phyloP scores from a whole-genome alignment of 768 basidiomycete genomes.

The Clitopilus passeckerianus region DNA sequence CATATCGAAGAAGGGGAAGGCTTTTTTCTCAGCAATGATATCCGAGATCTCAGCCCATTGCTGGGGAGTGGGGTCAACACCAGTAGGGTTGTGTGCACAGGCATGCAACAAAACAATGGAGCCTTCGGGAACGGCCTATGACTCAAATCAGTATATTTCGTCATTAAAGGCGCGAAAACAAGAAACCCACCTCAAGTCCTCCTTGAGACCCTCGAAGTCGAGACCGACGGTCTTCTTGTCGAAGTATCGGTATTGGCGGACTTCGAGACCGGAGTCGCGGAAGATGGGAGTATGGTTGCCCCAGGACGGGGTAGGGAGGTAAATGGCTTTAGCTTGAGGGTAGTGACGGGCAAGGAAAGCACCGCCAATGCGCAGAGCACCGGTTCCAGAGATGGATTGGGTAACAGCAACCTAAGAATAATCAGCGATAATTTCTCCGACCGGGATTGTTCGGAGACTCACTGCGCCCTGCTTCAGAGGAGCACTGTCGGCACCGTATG shows the following conservation, averaged over 20 bases:
- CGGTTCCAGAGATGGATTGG: conserved; percentile 97
- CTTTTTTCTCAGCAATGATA: conserved; percentile 79
- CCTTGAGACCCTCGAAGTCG: conserved; percentile 87
- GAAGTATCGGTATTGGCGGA: conserved; percentile 90
- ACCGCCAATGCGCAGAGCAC: conserved; percentile 93
- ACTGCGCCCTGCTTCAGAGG: conserved; percentile 72
- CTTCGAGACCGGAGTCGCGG: conserved; percentile 91
- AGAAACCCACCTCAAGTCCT: conserved; percentile 67
- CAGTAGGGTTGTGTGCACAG: conserved; percentile 99
- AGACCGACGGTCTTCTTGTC: conserved; percentile 89
- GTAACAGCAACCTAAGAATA: conserved; percentile 69
- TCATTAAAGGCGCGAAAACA: neutral
- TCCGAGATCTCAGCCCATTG: conserved; percentile 93
- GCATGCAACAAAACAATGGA: conserved; percentile 91
- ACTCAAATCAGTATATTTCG: neutral
- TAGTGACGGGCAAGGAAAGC: conserved; percentile 89
- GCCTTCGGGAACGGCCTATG: conserved; percentile 65
- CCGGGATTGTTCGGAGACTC: neutral
- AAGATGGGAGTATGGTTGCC: conserved; percentile 95
- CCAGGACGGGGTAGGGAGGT: conserved; percentile 93
- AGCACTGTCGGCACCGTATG: conserved; percentile 79
- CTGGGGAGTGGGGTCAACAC: conserved; percentile 88
- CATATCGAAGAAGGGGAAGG: conserved; percentile 99
- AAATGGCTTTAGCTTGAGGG: conserved; percentile 81
- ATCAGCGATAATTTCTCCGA: conserved; percentile 8